Base-by-base conservation (phyloP, 768 basidiomycete genomes). In the Rhodotorula toruloides region DNA sequence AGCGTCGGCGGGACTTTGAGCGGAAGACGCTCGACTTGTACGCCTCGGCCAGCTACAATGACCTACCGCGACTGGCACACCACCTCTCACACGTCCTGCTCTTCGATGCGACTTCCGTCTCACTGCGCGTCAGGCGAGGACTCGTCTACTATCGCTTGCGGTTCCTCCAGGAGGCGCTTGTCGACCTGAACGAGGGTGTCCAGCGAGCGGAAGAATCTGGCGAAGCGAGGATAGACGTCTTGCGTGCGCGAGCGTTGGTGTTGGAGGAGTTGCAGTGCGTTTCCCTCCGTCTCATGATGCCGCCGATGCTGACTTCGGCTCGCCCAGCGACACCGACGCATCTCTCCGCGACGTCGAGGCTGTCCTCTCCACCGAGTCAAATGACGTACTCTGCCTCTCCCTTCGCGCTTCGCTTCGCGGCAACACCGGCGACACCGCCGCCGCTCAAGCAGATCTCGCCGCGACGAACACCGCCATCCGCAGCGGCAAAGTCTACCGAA, bases 41-140 rank as follows among this genome's bases (percentile, higher is more conserved):
- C 54, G 48, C 55, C 0, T 2, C 46, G 0, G 54, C 53, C 22
- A 32, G 19, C 11, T 58, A 62, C 27, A 4, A 19, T 11, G 39
- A 61, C 4, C 57, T 70, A 2, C 68, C 68, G 4, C 2, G 7
- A 17, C 43, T 72, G 17, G 17, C 67, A 47, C 31, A 63, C 36
- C 61, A 58, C 16, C 62, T 72, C 27, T 63, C 64, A 1, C 67
- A 72, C 50, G 29, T 69, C 27, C 43, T 72, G 11, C 61, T 63
- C 27, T 70, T 25, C 42, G 71, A 72, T 22, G 58, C 61, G 3
- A 43, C 34, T 7, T 68, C 66, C 16, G 59, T 65, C 44, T 64
- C 67, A 44, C 43, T 63, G 2, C 57, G 46, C 25, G 37, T 72
- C 21, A 57, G 71, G 0, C 56, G 67, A 1, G 71, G 56, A 0